Base-by-base conservation (phyloP, 2,329 filamentous ascomycete species). In the Salinomyces thailandicus region DNA sequence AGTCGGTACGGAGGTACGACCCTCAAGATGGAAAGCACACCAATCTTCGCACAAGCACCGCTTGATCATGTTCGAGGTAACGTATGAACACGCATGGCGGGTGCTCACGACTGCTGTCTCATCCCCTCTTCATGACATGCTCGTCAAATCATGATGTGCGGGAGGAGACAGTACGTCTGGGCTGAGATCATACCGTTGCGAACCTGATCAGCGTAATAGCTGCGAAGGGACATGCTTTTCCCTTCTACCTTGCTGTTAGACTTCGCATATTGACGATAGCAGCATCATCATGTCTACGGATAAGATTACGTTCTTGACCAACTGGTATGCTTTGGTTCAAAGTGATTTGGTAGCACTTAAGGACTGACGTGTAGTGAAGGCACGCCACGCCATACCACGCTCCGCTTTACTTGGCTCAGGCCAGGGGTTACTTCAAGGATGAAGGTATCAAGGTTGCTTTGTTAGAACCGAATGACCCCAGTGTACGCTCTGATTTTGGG, bases 121-220 rank as follows among this genome's bases (percentile, higher is more conserved):
- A 9, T 24, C n/a, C 20, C 20, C 20, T 24, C 20, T 26, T 26
- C 22, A 8, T 26, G 22, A 3, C 20, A n/a, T 26, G 9, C 2
- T 26, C 22, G 22, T 26, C 22, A 4, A n/a, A n/a, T n/a, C n/a
- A n/a, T n/a, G n/a, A n/a, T n/a, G n/a, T n/a, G n/a, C 2, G 4
- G 22, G 22, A 26, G 9, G 22, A n/a, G 17, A 29, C 36, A 24
- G 27, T 36, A 31, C 36, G 42, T 36, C 29, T 47, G 67, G 66
- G 79, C 77, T 81, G 77, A 81, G 77, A 82, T 73, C 64, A 81
- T 79, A 82, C 78, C 78, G 77, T 71, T 65, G 6, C 67, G 71
- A 83, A 85, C 79, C 84, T 84, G 79, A 83, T 81, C 78, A 81
- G 77, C 76, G 78, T 79, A 82, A 83, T 82, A 72, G 78, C 78